Conservation (phyloP, 2,329 filamentous ascomycete genomes). For the Seiridium cupressi region DNA sequence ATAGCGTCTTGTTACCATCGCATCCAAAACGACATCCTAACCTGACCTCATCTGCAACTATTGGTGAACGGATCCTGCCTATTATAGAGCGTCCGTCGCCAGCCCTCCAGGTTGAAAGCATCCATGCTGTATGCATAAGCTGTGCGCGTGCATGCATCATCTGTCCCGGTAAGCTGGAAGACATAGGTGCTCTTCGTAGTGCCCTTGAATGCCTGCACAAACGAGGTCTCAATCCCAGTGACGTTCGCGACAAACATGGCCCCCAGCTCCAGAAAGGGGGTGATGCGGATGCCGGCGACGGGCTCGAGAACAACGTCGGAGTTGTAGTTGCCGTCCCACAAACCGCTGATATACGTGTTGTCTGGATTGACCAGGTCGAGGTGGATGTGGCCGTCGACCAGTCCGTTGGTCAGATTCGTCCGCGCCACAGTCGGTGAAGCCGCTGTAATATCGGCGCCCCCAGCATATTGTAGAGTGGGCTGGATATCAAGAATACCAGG, state of each 20-base stretch:
- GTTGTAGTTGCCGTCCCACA: background rate
- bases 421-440: background rate
- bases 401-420: background rate
- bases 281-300: background rate
- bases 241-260: background rate
- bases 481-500: background rate
- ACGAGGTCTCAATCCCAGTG: background rate
- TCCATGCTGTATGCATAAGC: conserved; percentile 20
- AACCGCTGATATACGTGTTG: background rate
- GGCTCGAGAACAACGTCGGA: background rate
- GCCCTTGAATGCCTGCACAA: background rate
- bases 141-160: background rate
- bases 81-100: conserved; percentile 20
- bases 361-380: background rate
- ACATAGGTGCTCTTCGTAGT: background rate
- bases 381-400: background rate
- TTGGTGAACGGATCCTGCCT: conserved; percentile 24
- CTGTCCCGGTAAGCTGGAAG: background rate
- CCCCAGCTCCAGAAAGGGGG: background rate
- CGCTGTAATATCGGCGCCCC: background rate
- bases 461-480: background rate
- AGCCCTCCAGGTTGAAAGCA: conserved; percentile 25
- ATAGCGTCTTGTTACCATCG: too few relatives aligned
- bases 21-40: too few relatives aligned
- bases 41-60: conserved; percentile 19